phyloP scores from a whole-genome alignment of 2,329 filamentous ascomycete species.

The Ceratocystis smalleyi region DNA sequence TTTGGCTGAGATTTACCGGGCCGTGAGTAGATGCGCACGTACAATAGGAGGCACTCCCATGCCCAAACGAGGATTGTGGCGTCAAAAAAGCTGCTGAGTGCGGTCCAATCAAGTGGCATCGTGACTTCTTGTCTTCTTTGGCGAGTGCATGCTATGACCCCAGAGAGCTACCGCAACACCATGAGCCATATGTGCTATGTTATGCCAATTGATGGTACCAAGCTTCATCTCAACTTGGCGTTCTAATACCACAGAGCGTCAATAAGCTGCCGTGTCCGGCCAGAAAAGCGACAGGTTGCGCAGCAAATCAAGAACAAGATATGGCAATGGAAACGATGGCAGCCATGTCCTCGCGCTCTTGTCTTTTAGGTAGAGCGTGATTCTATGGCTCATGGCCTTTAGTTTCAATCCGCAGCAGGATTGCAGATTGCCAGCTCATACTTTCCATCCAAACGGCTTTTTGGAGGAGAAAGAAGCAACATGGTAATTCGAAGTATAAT shows the following conservation, averaged over 20 bases:
- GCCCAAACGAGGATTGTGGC: neutral
- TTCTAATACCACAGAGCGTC: neutral
- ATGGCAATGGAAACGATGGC: neutral
- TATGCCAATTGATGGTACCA: neutral
- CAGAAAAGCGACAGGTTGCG: neutral
- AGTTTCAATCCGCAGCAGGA: neutral
- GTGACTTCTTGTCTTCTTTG: neutral
- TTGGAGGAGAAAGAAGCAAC: neutral
- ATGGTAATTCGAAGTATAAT: neutral
- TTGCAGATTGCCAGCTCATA: slow-evolving; percentile 4
- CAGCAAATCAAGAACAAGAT: neutral
- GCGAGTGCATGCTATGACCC: no score
- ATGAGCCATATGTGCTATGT: neutral
- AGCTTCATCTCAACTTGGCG: neutral
- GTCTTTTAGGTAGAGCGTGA: neutral
- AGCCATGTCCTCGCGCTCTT: neutral
- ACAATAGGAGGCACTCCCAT: neutral
- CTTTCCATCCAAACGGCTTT: neutral
- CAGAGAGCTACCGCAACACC: neutral
- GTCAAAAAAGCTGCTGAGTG: neutral
- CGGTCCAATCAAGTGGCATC: neutral
- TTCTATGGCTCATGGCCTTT: neutral
- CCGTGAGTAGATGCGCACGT: neutral
- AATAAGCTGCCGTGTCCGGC: no score
- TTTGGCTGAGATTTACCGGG: neutral